A percentile compares a stretch with the other conserved stretches of the same genome.
phyloP scores from a whole-genome alignment of 2,329 filamentous ascomycete genomes.

The Cytospora chrysosperma region DNA sequence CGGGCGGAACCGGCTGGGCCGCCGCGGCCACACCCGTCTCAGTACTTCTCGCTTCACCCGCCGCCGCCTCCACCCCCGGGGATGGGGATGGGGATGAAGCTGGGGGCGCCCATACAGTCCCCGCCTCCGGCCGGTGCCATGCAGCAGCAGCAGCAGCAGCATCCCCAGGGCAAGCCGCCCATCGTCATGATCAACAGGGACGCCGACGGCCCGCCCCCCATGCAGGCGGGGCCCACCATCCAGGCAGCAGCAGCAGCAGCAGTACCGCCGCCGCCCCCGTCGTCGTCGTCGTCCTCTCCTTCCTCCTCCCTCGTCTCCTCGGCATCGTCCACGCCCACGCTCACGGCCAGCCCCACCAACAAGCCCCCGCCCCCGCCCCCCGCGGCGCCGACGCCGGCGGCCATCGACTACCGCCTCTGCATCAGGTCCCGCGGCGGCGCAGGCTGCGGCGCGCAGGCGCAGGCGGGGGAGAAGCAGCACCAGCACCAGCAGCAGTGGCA shows the following conservation, averaged over 20 bases:
- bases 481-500: neutral
- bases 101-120: too few relatives aligned
- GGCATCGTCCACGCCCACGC: constrained; percentile 6
- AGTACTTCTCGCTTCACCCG: neutral
- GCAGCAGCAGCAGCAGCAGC: neutral
- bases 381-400: neutral
- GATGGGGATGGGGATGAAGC: neutral
- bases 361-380: neutral
- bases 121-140: too few relatives aligned
- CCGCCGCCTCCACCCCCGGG: neutral
- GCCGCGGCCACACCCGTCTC: constrained; percentile 10
- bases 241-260: neutral
- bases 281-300: too few relatives aligned
- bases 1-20: neutral
- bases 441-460: neutral
- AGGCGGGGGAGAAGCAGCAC: neutral
- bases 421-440: constrained; percentile 8
- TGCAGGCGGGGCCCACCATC: neutral
- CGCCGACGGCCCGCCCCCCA: neutral
- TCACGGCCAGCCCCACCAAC: neutral
- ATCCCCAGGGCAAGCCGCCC: neutral
- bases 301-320: neutral
- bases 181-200: neutral
- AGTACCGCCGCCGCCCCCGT: neutral
- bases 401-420: constrained; percentile 20